These are phyloP conservation scores for Starmerella vaccinii DNA, from an alignment of 805 yeast species.

Conservation along the genomic window DNA sequence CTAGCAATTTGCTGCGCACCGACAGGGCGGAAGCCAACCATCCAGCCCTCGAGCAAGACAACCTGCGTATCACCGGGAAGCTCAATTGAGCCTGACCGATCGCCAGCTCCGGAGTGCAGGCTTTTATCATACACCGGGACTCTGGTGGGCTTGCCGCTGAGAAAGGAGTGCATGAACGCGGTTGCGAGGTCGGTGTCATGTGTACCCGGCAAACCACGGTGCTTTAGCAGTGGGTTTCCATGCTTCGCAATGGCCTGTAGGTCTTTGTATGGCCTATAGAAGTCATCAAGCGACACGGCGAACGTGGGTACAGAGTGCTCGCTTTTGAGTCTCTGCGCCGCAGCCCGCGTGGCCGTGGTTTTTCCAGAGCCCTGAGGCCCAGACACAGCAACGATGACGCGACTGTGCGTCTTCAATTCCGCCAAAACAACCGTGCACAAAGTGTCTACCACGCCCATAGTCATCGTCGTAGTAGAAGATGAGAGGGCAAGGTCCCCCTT, in stretches of 20 bases:
- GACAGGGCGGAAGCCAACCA: slow-evolving; percentile 58
- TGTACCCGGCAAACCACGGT: slow-evolving; percentile 90
- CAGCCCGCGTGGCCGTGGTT: slow-evolving; percentile 27
- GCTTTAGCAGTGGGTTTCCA: slow-evolving; percentile 50
- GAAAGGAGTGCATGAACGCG: slow-evolving; percentile 31
- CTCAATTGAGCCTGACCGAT: slow-evolving; percentile 35
- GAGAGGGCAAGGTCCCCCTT: background rate
- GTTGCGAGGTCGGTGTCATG: slow-evolving; percentile 53
- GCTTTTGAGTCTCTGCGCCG: slow-evolving; percentile 25
- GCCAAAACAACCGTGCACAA: background rate
- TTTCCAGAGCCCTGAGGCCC: slow-evolving; percentile 36
- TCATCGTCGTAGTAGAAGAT: background rate
- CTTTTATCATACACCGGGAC: slow-evolving; percentile 77
- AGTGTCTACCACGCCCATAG: slow-evolving; percentile 7
- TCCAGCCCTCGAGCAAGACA: slow-evolving; percentile 89
- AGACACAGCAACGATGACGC: slow-evolving; percentile 23
- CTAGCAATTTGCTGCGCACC: slow-evolving; percentile 14
- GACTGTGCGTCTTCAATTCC: background rate
- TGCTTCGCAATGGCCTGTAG: slow-evolving; percentile 40
- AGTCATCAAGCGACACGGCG: slow-evolving; percentile 71
- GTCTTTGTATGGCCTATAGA: slow-evolving; percentile 57
- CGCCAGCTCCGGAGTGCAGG: slow-evolving; percentile 63
- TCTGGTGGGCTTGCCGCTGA: slow-evolving; percentile 23
- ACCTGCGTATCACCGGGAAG: slow-evolving; percentile 42
- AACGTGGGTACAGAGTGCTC: slow-evolving; percentile 33